These are phyloP conservation scores for Pichia eremophila DNA, from an alignment of 805 yeast genomes.

Conservation along the genomic window DNA sequence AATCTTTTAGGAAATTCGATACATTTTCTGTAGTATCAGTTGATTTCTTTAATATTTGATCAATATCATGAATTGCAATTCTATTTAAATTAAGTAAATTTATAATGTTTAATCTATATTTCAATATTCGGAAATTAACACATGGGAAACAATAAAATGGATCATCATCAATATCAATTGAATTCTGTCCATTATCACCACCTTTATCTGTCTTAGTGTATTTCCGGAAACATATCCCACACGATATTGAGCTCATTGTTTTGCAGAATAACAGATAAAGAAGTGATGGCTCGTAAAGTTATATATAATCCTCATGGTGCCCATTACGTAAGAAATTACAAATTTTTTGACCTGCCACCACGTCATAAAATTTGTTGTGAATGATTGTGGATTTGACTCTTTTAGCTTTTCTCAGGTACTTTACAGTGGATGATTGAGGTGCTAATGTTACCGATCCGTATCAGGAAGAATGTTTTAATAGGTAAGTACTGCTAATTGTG, in stretches of 20 bases:
- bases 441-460: neutral
- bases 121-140: slow-evolving; percentile 19
- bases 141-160: slow-evolving; percentile 20
- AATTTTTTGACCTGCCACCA: no score
- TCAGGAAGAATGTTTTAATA: neutral
- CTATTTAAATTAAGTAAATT: slow-evolving; percentile 13
- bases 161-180: neutral
- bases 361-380: no score
- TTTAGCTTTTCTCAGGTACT: no score
- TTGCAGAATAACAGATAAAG: no score
- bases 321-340: no score
- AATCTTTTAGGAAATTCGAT: slow-evolving; percentile 12
- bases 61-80: neutral
- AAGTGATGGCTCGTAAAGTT: no score
- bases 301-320: no score
- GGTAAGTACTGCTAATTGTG: neutral
- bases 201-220: neutral
- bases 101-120: slow-evolving; percentile 16
- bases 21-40: slow-evolving; percentile 10
- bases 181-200: neutral
- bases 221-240: slow-evolving; percentile 14
- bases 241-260: neutral
- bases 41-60: neutral
- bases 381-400: no score
- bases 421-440: no score